A percentile compares a stretch with the other conserved stretches of the same genome.
Conservation (phyloP, 2,329 filamentous ascomycete species). For the Paraconiothyrium sp. region DNA sequence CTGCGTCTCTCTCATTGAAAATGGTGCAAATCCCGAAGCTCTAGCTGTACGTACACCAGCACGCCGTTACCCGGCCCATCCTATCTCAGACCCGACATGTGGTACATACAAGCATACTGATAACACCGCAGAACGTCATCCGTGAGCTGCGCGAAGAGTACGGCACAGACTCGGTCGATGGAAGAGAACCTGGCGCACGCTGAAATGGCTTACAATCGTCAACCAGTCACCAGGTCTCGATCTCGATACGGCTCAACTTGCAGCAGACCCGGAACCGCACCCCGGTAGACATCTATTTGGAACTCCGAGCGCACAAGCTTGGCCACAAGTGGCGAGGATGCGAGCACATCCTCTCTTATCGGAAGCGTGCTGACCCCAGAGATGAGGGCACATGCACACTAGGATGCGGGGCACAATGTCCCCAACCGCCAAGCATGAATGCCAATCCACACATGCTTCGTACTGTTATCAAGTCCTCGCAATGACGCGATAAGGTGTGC, state of each 20-base stretch:
- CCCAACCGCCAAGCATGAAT: slow-evolving; percentile 12
- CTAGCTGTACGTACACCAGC: slow-evolving; percentile 75
- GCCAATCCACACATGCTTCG: slow-evolving; percentile 10
- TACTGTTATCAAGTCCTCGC: slow-evolving; percentile 33
- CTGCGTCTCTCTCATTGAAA: slow-evolving; percentile 96
- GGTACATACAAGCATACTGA: slow-evolving; percentile 67
- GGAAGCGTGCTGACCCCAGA: slow-evolving; percentile 14
- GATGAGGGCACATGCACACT: slow-evolving; percentile 16
- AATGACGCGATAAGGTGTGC: slow-evolving; percentile 26
- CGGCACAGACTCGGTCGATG: slow-evolving; percentile 40
- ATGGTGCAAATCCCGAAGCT: slow-evolving; percentile 94
- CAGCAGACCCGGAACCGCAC: slow-evolving; percentile 6
- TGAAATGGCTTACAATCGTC: slow-evolving; percentile 26
- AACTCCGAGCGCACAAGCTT: not conserved
- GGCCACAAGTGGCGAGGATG: slow-evolving; percentile 1
- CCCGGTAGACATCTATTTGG: slow-evolving; percentile 8
- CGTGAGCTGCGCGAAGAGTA: slow-evolving; percentile 56
- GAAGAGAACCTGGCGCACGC: slow-evolving; percentile 30
- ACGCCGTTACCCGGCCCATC: not conserved
- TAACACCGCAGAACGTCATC: slow-evolving; percentile 55
- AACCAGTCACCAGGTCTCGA: slow-evolving; percentile 5
- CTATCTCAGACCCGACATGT: not conserved
- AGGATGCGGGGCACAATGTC: slow-evolving; percentile 11
- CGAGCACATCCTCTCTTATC: slow-evolving; percentile 11
- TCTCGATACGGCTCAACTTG: slow-evolving; percentile 3